Percentiles rank a stretch among this genome's conserved stretches.
Evolutionary conservation across 148 eudicot species (phyloP).

Genomic region (Beta vulgaris): DNA sequence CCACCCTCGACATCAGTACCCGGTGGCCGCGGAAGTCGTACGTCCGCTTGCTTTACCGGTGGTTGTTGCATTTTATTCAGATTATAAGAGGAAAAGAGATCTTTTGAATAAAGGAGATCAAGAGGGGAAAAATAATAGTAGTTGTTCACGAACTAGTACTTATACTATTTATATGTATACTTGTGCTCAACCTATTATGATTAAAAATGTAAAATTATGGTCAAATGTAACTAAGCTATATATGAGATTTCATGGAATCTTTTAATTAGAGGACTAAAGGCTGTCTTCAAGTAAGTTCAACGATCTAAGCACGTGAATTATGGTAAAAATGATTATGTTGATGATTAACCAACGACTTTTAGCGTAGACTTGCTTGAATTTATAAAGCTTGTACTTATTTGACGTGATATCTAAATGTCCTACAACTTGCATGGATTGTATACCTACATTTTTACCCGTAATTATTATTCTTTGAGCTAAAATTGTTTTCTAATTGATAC

Average conservation of each 20-base stretch:
- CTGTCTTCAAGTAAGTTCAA: background rate
- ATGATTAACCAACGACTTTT: background rate
- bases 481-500: no score
- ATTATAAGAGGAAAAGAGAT: no score
- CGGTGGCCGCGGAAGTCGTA: background rate
- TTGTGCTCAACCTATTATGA: no score
- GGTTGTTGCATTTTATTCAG: background rate
- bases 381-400: background rate
- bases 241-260: background rate
- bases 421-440: background rate
- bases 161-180: no score
- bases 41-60: background rate
- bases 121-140: no score
- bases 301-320: background rate
- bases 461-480: no score
- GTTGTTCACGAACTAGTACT: no score
- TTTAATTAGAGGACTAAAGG: background rate
- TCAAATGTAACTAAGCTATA: no score
- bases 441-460: no score
- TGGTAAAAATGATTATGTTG: background rate
- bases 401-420: background rate
- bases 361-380: background rate
- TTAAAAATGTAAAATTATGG: background rate
- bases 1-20: slow-evolving; percentile 24
- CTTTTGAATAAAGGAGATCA: no score